phyloP scores from a whole-genome alignment of 2,329 filamentous ascomycete species.

The Fusarium oxysporum region DNA sequence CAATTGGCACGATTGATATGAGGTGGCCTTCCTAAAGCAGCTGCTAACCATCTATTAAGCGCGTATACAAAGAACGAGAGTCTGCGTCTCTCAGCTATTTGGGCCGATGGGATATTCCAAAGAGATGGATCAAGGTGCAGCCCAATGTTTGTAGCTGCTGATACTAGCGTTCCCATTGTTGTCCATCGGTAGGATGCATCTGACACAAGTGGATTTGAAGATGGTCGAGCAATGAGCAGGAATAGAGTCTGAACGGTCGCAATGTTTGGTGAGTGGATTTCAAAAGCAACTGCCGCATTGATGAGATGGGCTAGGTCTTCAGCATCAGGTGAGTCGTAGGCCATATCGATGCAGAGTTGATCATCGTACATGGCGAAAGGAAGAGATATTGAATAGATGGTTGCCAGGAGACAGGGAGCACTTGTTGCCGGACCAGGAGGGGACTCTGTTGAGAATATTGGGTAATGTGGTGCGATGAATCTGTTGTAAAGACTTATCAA shows the following conservation, averaged over 20 bases:
- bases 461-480: neutral
- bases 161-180: neutral
- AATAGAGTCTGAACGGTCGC: neutral
- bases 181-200: conserved; percentile 3
- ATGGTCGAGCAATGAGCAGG: neutral
- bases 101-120: neutral
- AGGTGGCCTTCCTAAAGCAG: neutral
- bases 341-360: conserved; percentile 8
- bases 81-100: neutral
- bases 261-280: neutral
- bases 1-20: neutral
- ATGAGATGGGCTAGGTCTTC: neutral
- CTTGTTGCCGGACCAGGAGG: neutral
- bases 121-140: neutral
- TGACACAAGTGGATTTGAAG: neutral
- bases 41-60: conserved; percentile 1
- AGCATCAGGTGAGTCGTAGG: neutral
- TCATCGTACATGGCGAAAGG: conserved; percentile 8
- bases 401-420: neutral
- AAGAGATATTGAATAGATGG: neutral
- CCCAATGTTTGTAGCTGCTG: neutral
- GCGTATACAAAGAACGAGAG: neutral
- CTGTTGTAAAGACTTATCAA: neutral
- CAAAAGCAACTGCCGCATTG: neutral
- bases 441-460: neutral